Percentiles rank a stretch among this genome's conserved stretches.
Conservation (phyloP, 1,284 basidiomycete genomes). For the Macrocybe sp. region DNA sequence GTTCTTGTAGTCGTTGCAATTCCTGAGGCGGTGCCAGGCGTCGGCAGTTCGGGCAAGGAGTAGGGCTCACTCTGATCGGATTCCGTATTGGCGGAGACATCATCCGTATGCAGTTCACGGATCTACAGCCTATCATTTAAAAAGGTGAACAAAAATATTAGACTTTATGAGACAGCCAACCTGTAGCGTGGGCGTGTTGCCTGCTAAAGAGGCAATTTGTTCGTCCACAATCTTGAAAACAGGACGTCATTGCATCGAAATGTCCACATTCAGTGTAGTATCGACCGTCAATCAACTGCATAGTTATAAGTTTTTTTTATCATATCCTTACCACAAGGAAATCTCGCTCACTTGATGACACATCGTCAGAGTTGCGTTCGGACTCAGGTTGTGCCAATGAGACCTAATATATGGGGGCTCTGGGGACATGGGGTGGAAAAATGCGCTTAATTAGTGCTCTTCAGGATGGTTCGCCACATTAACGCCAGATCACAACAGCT, state of each 20-base stretch:
- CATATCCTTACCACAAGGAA: constrained; percentile 4
- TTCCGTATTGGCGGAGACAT: constrained; percentile 71
- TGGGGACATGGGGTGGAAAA: neutral
- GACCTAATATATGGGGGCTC: neutral
- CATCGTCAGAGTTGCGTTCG: constrained; percentile 36
- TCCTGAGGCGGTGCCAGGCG: neutral
- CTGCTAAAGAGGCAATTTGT: constrained; percentile 67
- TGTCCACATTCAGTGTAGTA: constrained; percentile 70
- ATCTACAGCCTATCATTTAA: constrained; percentile 50
- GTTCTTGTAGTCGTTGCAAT: too few relatives aligned
- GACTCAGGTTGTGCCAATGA: too few relatives aligned
- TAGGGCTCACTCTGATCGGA: constrained; percentile 67
- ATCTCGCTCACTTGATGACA: constrained; percentile 65
- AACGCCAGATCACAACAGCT: too few relatives aligned
- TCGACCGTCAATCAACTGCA: constrained; percentile 72
- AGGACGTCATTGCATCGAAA: constrained; percentile 70
- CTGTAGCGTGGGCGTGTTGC: constrained; percentile 52
- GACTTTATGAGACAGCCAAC: constrained; percentile 31
- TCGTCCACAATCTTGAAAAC: constrained; percentile 59
- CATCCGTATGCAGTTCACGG: constrained; percentile 51
- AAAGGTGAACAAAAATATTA: neutral
- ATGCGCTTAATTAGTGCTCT: too few relatives aligned
- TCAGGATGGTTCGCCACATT: too few relatives aligned
- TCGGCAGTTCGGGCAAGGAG: constrained; percentile 51
- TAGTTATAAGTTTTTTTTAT: neutral